phyloP scores from a whole-genome alignment of 179 eudicot species.

The Nepenthes alata region DNA sequence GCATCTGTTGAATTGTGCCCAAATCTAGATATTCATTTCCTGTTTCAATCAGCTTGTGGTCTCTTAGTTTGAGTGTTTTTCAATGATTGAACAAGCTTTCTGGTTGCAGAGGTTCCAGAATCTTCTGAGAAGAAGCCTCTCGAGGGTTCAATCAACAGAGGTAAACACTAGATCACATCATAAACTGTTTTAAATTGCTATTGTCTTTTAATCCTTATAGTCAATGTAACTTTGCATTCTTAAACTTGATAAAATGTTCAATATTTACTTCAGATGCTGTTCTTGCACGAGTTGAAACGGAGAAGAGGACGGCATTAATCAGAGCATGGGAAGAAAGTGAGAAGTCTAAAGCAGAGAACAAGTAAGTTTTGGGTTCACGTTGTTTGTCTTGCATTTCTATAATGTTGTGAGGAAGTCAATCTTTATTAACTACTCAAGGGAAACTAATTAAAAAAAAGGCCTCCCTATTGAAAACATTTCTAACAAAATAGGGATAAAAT shows the following conservation, averaged over 20 bases:
- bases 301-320: conserved; percentile 63
- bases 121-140: conserved; percentile 15
- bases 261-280: conserved; percentile 36
- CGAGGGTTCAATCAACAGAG: conserved; percentile 49
- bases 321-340: conserved; percentile 97
- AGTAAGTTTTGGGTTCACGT: conserved; percentile 24
- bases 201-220: background rate
- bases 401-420: too few species aligned
- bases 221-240: background rate
- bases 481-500: too few species aligned
- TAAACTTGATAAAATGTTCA: background rate
- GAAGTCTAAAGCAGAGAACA: conserved; percentile 70
- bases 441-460: too few species aligned
- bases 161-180: conserved; percentile 16
- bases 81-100: background rate
- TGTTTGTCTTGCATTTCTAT: too few species aligned
- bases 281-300: conserved; percentile 58
- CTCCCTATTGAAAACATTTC: too few species aligned
- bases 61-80: background rate
- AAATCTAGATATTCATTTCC: background rate
- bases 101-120: conserved; percentile 16
- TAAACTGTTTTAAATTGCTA: background rate
- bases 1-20: background rate
- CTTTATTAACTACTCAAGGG: too few species aligned
- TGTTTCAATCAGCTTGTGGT: background rate